phyloP scores from a whole-genome alignment of 225 moss, liverwort and hornwort species.

The Pleurozium schreberi region DNA sequence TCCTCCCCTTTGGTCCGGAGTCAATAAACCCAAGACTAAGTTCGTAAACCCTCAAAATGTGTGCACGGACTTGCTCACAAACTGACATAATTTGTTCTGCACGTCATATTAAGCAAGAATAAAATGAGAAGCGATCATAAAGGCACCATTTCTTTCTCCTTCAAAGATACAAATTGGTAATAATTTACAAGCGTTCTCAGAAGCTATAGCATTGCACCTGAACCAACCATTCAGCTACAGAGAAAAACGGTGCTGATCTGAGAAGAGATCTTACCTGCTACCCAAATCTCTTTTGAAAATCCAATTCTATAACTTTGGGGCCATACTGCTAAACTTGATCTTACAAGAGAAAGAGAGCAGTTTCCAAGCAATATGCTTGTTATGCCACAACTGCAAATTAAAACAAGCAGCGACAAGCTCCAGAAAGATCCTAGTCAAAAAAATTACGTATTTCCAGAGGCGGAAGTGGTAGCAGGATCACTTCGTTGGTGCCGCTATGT shows the following conservation, averaged over 20 bases:
- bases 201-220: background rate
- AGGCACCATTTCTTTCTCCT: background rate
- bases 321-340: background rate
- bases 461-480: background rate
- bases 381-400: background rate
- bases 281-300: background rate
- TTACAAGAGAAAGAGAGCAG: background rate
- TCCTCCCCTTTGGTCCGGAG: background rate
- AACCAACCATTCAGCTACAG: background rate
- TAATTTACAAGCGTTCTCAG: background rate
- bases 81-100: background rate
- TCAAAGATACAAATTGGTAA: background rate
- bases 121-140: background rate
- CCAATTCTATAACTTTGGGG: background rate
- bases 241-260: background rate
- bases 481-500: background rate
- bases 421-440: background rate
- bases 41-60: background rate
- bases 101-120: background rate
- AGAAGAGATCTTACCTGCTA: background rate
- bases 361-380: conserved; percentile 9
- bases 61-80: background rate
- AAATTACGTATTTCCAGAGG: background rate
- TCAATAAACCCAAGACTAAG: no score
- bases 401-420: background rate